Conservation (phyloP, 148 eudicot genomes). For the Chenopodium quinoa region DNA sequence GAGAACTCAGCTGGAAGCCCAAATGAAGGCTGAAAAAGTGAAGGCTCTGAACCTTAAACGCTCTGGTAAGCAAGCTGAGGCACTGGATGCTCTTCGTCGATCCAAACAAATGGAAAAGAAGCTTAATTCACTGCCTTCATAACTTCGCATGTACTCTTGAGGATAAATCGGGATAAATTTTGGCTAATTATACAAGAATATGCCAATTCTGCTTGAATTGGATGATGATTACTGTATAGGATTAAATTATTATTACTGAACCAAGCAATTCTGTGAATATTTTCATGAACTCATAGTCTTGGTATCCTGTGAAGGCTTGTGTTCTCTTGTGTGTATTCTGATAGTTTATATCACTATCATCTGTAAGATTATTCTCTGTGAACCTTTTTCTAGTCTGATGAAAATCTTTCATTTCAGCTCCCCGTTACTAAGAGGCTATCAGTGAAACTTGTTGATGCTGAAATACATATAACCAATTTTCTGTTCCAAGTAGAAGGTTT, state of each 20-base stretch:
- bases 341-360: no score
- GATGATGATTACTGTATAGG: background rate
- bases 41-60: slow-evolving; percentile 78
- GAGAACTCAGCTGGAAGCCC: slow-evolving; percentile 56
- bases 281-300: background rate
- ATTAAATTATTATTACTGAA: background rate
- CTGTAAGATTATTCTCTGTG: no score
- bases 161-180: background rate
- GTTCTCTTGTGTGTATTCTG: background rate
- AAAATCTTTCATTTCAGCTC: no score
- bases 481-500: no score
- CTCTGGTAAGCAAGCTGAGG: slow-evolving; percentile 87
- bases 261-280: background rate
- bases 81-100: slow-evolving; percentile 66
- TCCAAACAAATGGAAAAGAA: slow-evolving; percentile 62
- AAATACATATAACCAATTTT: no score
- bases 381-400: no score
- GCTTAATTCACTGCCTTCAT: slow-evolving; percentile 24
- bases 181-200: background rate
- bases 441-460: no score
- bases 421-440: no score
- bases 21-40: slow-evolving; percentile 76
- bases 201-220: slow-evolving; percentile 28
- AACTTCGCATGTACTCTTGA: background rate
- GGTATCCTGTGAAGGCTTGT: background rate